phyloP scores from a whole-genome alignment of 805 yeast species.

The Hanseniaspora valbyensis region DNA sequence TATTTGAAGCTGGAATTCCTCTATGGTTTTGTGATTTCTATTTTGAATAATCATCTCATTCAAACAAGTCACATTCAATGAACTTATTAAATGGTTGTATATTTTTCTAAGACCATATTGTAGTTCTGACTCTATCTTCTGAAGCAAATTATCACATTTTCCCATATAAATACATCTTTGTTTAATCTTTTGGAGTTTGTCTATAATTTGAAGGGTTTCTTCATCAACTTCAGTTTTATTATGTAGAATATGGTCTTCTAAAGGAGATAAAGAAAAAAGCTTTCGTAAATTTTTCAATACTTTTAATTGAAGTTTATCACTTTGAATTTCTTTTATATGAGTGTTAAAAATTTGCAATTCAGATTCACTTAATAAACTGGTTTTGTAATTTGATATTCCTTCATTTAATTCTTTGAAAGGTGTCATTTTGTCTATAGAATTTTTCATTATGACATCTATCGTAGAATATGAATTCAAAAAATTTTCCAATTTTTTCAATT shows the following conservation, averaged over 20 bases:
- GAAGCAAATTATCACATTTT: constrained; percentile 58
- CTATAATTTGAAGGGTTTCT: constrained; percentile 50
- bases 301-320: constrained; percentile 36
- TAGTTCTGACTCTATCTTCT: constrained; percentile 42
- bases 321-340: constrained; percentile 16
- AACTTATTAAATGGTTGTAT: constrained; percentile 33
- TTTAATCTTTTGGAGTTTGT: constrained; percentile 53
- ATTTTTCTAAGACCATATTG: constrained; percentile 46
- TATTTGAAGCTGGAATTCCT: constrained; percentile 28
- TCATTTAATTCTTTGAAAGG: constrained; percentile 20
- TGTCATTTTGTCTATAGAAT: neutral
- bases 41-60: constrained; percentile 19
- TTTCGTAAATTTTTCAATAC: constrained; percentile 44
- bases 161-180: constrained; percentile 59
- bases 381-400: constrained; percentile 2
- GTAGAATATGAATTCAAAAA: neutral
- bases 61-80: constrained; percentile 23
- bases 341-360: constrained; percentile 19
- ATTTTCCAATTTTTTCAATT: neutral
- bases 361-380: neutral
- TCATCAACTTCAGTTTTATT: constrained; percentile 32
- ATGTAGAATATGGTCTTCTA: constrained; percentile 52
- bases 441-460: neutral
- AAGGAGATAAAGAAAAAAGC: constrained; percentile 56
- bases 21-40: constrained; percentile 17